Percentiles rank a stretch among this genome's conserved stretches.
Conservation (phyloP, 176 grass and related monocot genomes). For the Triticum dicoccoides region DNA sequence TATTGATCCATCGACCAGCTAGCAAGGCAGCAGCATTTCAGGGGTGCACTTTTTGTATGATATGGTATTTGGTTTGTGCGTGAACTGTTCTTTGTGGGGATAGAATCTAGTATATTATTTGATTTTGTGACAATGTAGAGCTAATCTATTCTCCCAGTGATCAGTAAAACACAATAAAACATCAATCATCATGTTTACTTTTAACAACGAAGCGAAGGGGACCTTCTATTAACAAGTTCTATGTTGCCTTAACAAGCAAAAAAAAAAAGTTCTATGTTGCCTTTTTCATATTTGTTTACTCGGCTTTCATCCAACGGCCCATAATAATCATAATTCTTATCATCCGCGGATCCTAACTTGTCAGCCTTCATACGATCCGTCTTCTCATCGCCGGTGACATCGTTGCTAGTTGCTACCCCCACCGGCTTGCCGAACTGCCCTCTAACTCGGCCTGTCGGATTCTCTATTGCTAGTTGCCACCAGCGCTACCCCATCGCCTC, state of each 20-base stretch:
- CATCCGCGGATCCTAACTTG: not conserved
- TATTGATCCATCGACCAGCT: conserved; percentile 19
- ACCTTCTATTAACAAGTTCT: not conserved
- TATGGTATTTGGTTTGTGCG: not conserved
- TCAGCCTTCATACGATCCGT: not conserved
- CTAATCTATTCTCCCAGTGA: not conserved
- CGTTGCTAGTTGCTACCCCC: not conserved
- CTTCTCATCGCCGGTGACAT: not conserved
- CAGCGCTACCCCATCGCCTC: not conserved
- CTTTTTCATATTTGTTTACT: not conserved
- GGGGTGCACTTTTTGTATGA: not conserved
- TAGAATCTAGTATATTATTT: not conserved
- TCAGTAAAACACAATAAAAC: not conserved
- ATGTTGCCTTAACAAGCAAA: not conserved
- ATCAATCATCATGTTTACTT: not conserved
- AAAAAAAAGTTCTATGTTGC: not conserved
- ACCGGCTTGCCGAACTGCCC: not conserved
- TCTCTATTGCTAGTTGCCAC: not conserved
- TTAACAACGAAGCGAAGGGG: not conserved
- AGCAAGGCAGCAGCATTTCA: not conserved
- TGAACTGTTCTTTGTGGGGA: not conserved
- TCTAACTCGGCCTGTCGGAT: not conserved
- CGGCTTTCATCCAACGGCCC: not conserved
- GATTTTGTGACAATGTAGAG: not conserved
- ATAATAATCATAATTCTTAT: not conserved